Percentiles rank a stretch among this genome's conserved stretches.
Evolutionary conservation across 345 rosid species (phyloP).

Genomic region (Corymbia maculata): DNA sequence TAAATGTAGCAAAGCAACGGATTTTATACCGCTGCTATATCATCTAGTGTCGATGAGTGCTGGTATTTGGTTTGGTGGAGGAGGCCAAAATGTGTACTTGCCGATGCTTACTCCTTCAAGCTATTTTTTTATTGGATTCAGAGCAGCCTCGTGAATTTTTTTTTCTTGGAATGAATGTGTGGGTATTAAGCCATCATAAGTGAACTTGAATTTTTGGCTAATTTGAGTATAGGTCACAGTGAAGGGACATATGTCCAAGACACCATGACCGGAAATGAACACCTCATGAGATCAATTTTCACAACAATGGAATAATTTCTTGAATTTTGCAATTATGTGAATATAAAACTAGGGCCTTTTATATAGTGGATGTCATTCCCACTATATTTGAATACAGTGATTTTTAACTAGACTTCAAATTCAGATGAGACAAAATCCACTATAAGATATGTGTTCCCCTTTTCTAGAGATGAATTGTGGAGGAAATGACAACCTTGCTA

Average conservation of each 20-base stretch:
- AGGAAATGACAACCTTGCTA: background rate
- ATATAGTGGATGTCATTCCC: background rate
- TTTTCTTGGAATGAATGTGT: background rate
- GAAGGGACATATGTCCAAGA: background rate
- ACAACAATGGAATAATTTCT: background rate
- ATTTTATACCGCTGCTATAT: background rate
- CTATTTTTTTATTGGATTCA: no score
- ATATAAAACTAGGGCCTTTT: background rate
- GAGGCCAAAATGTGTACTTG: background rate
- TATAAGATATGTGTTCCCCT: background rate
- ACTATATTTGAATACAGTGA: accelerated
- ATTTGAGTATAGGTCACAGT: background rate
- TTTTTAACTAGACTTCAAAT: background rate
- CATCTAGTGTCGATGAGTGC: background rate
- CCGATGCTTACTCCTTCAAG: background rate
- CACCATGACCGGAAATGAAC: background rate
- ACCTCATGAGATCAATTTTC: background rate
- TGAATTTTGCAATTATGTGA: background rate
- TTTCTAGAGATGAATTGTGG: background rate
- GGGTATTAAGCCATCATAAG: background rate
- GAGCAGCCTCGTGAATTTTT: background rate
- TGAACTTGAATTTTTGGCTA: background rate
- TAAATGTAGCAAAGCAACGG: background rate
- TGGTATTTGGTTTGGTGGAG: background rate
- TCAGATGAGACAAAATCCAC: background rate